Base-by-base conservation (phyloP, 1,284 basidiomycete genomes). In the Ustilago esculenta region DNA sequence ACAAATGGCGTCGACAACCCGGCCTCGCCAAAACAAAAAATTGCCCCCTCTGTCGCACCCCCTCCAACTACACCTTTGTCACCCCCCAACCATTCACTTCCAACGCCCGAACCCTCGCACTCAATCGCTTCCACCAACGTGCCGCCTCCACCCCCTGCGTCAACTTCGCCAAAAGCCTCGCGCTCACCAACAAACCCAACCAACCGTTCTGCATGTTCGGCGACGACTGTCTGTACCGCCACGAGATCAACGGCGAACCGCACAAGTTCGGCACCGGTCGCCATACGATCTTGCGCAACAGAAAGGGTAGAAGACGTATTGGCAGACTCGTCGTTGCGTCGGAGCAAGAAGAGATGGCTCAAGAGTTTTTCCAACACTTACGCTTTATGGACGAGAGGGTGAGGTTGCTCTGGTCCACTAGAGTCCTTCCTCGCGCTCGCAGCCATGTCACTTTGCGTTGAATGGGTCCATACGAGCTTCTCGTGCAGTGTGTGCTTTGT, bases 31-130 rank as follows among this genome's bases (percentile, higher is more conserved):
- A 60, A 18, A 35, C 15, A 50, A 66, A 71, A 36, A 36, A 45
- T 8, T 71, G 68, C n/a, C 68, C 68, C n/a, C 41, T 36, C 29
- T 71, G 68, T 25, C 61, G 68, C 18, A 42, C 57, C 17, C 24
- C 29, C 4, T 57, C 57, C 33, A 4, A 35, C 9, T 69, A 33
- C 47, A 63, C 59, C 20, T 71, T 66, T 46, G 63, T 66, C 27
- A 50, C 58, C 2, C 50, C 57, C 4, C 53, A 63, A 24, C 52
- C 56, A 2, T 58, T 56, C 48, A 33, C 34, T 12, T 17, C 24
- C 17, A 33, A 27, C 8, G 60, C 67, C 1, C 47, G 53, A 14
- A 24, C 33, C 8, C 43, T 55, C 12, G 57, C 63, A 0, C 37
- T 61, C 5, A 29, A 55, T 14, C 57, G 57, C 25, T 61, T 57